Conservation (phyloP, 23 red algal genomes). For the Pyropia haitanensis region DNA sequence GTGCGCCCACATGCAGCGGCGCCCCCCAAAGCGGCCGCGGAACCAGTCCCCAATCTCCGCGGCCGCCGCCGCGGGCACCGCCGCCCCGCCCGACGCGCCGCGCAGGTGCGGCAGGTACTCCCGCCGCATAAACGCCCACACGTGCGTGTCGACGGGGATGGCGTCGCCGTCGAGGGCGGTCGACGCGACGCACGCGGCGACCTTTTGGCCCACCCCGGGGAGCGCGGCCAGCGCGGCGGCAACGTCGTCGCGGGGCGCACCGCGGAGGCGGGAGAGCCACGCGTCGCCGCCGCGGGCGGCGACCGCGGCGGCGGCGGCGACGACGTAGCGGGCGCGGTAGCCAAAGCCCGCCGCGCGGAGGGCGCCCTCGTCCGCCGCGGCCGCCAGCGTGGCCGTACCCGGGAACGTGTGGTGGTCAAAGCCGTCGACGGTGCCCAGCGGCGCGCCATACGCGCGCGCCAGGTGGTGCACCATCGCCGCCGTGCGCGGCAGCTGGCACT, state of each 20-base stretch:
- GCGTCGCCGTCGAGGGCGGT: conserved; percentile 70
- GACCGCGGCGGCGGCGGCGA: conserved; percentile 13
- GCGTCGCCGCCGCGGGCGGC: conserved; percentile 5
- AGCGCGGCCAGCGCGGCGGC: conserved; percentile 24
- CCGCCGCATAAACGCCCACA: conserved; percentile 76
- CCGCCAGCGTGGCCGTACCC: conserved; percentile 22
- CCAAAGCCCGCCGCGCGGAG: conserved; percentile 68
- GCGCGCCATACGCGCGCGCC: conserved; percentile 41
- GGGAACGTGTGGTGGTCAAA: conserved; percentile 58
- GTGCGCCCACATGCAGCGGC: conserved; percentile 44
- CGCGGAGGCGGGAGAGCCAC: conserved; percentile 4
- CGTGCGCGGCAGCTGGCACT: conserved; percentile 86
- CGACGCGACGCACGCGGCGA: conserved; percentile 76
- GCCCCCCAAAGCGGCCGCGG: conserved; percentile 61
- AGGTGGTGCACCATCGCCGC: conserved; percentile 60
- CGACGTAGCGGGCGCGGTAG: conserved; percentile 86
- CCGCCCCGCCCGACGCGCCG: conserved; percentile 26
- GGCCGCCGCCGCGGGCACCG: conserved; percentile 49
- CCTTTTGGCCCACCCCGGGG: conserved; percentile 88
- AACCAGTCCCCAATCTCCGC: conserved; percentile 68
- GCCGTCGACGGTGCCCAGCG: conserved; percentile 12
- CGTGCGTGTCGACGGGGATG: conserved; percentile 86
- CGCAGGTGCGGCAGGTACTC: conserved; percentile 33
- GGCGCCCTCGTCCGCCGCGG: conserved; percentile 30
- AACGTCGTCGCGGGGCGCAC: conserved; percentile 29